Percentiles rank a stretch among this genome's conserved stretches.
Conservation (phyloP, 2,329 filamentous ascomycete species). For the Acephala macrosclerotiorum region DNA sequence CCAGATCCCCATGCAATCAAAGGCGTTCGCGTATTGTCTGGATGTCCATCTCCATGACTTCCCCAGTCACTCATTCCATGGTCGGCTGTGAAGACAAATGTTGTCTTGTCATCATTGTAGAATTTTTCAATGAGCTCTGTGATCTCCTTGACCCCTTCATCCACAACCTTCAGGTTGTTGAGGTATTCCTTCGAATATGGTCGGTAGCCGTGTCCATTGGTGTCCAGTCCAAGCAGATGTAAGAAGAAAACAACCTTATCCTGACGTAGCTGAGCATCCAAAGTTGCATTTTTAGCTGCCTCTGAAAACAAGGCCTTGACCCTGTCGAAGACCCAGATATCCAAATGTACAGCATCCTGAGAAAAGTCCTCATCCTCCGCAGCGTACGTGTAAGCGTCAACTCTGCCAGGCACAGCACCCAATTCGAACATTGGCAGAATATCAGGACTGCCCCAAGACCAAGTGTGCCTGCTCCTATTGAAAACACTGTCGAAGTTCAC, state of each 20-base stretch:
- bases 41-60: constrained; percentile 98
- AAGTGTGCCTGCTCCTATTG: constrained; percentile 94
- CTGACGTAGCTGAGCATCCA: constrained; percentile 75
- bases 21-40: constrained; percentile 94
- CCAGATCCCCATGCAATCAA: constrained; percentile 94
- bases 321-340: constrained; percentile 95
- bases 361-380: constrained; percentile 92
- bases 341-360: constrained; percentile 78
- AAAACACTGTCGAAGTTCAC: constrained; percentile 99
- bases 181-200: constrained; percentile 97
- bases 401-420: constrained; percentile 85
- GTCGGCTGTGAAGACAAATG: constrained; percentile 96
- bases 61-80: constrained; percentile 99
- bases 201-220: constrained; percentile 82
- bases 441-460: constrained; percentile 99
- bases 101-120: constrained; percentile 84
- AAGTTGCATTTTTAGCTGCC: constrained; percentile 77
- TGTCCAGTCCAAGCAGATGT: constrained; percentile 91
- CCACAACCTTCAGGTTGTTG: constrained; percentile 92
- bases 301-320: constrained; percentile 87
- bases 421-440: constrained; percentile 97
- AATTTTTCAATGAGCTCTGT: constrained; percentile 83
- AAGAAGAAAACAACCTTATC: constrained; percentile 96
- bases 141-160: constrained; percentile 86
- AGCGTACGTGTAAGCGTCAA: constrained; percentile 86